phyloP scores from a whole-genome alignment of 2,329 filamentous ascomycete species.

The Alternaria brassicicola region DNA sequence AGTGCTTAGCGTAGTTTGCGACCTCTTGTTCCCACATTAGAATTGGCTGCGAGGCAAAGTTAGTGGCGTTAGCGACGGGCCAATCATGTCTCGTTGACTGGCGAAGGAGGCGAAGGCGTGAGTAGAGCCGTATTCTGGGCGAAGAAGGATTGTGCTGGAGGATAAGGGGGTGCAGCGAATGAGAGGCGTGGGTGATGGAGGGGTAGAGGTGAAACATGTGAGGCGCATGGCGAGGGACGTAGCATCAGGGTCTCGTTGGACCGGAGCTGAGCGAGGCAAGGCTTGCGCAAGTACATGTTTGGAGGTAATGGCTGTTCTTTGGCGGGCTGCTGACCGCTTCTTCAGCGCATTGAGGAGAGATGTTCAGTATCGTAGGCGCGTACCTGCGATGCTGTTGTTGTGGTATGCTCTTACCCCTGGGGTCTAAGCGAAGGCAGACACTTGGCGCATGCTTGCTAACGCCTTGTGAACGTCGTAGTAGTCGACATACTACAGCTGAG shows the following conservation, averaged over 20 bases:
- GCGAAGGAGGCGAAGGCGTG: not conserved
- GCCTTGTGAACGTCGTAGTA: no score
- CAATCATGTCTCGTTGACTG: not conserved
- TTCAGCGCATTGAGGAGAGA: not conserved
- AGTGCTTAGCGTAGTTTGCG: not conserved
- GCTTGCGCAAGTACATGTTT: not conserved
- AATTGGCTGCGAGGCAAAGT: slow-evolving; percentile 11
- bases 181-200: not conserved
- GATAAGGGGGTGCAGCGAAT: not conserved
- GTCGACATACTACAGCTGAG: no score
- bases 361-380: not conserved
- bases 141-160: not conserved
- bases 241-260: not conserved
- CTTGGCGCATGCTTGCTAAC: no score
- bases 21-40: not conserved
- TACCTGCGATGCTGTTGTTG: not conserved
- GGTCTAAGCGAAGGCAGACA: not conserved
- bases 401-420: not conserved
- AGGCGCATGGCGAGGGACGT: not conserved
- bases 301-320: not conserved
- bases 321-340: not conserved
- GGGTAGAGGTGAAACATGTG: not conserved
- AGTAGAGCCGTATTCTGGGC: not conserved
- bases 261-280: not conserved
- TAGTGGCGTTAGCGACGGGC: slow-evolving; percentile 3